Conservation (phyloP, 371 early-diverging fungal genomes). For the Mucor lusitanicus region DNA sequence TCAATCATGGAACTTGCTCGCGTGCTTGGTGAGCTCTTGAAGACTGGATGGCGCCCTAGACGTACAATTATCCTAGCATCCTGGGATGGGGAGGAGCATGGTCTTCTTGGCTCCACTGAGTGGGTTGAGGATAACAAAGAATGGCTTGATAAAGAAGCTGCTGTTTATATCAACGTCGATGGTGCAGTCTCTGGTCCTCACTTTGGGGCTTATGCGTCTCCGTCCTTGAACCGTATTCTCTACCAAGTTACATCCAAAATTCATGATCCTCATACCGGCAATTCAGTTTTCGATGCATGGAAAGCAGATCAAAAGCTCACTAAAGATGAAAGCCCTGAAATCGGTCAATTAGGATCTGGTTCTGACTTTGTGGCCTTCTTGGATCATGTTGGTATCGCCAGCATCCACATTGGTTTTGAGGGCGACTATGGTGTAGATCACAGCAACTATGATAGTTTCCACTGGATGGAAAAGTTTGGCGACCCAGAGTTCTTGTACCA, state of each 20-base stretch:
- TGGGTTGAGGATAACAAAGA: conserved; percentile 69
- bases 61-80: conserved; percentile 68
- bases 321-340: conserved; percentile 24
- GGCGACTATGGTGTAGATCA: conserved; percentile 65
- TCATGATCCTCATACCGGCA: conserved; percentile 48
- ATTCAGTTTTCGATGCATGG: conserved; percentile 61
- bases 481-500: conserved; percentile 68
- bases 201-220: conserved; percentile 56
- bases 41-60: conserved; percentile 68
- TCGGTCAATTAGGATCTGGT: conserved; percentile 54
- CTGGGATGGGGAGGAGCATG: conserved; percentile 77
- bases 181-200: conserved; percentile 51
- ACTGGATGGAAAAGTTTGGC: conserved; percentile 67
- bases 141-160: conserved; percentile 55
- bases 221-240: conserved; percentile 52
- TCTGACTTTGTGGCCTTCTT: conserved; percentile 64
- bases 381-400: conserved; percentile 65
- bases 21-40: conserved; percentile 52
- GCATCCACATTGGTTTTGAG: conserved; percentile 51
- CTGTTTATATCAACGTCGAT: conserved; percentile 69
- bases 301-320: conserved; percentile 7
- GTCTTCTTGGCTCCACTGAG: conserved; percentile 70
- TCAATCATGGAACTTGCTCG: conserved; percentile 63
- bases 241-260: conserved; percentile 56
- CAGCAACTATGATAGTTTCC: conserved; percentile 62